These are phyloP conservation scores for Aspergillus ibericus DNA, from an alignment of 2,329 filamentous ascomycete species.

Conservation along the genomic window DNA sequence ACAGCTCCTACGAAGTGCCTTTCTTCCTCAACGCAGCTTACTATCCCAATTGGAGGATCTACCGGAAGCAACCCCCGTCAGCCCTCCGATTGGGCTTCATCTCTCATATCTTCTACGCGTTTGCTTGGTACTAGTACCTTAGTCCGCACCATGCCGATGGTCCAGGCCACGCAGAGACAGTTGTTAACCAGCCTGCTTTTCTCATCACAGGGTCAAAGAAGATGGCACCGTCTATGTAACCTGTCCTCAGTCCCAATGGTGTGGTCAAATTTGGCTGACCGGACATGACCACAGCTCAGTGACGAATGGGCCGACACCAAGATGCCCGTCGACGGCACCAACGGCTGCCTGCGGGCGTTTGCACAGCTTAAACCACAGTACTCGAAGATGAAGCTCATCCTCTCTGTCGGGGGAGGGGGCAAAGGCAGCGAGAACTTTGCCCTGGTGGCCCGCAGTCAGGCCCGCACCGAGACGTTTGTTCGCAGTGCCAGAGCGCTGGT, in stretches of 20 bases:
- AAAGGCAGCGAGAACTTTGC: constrained; percentile 67
- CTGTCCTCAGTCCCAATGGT: neutral
- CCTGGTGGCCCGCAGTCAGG: constrained; percentile 61
- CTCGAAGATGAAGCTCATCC: constrained; percentile 68
- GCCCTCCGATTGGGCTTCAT: constrained; percentile 73
- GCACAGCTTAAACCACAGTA: constrained; percentile 71
- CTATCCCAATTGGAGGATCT: constrained; percentile 77
- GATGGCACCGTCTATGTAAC: constrained; percentile 74
- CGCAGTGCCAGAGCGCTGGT: constrained; percentile 66
- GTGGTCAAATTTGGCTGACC: constrained; percentile 24
- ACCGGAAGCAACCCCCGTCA: constrained; percentile 70
- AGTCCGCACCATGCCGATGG: constrained; percentile 4
- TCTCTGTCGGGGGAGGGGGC: constrained; percentile 71
- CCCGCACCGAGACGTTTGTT: constrained; percentile 68
- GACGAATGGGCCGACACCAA: constrained; percentile 76
- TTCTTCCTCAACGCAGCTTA: constrained; percentile 70
- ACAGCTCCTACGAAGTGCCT: constrained; percentile 36
- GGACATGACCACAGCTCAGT: constrained; percentile 58
- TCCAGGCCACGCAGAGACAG: constrained; percentile 17
- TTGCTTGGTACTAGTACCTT: constrained; percentile 57
- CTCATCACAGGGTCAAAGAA: constrained; percentile 57
- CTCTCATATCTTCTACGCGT: constrained; percentile 80
- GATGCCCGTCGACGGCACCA: constrained; percentile 69
- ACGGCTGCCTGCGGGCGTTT: constrained; percentile 71
- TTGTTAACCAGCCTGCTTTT: constrained; percentile 25